These are phyloP conservation scores for Paraphaeosphaeria minitans DNA, from an alignment of 2,329 filamentous ascomycete species.

Conservation along the genomic window DNA sequence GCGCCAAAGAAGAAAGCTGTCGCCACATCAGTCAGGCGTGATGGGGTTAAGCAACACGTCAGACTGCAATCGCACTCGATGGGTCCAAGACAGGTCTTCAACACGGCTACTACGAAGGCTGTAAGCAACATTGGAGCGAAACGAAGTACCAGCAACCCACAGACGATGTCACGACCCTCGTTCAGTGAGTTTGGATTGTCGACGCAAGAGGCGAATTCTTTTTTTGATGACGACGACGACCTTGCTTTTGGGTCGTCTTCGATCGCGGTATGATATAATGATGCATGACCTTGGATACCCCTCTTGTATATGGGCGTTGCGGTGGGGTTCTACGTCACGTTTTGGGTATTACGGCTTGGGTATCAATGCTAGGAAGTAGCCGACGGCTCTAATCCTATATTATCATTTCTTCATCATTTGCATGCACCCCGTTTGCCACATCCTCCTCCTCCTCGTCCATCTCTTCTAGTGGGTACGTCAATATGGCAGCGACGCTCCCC, in stretches of 20 bases:
- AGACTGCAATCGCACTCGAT: background rate
- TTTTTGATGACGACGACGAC: slow-evolving; percentile 30
- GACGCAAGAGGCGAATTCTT: slow-evolving; percentile 32
- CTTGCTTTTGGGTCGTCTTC: slow-evolving; percentile 27
- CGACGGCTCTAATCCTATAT: slow-evolving; percentile 20
- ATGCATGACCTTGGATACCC: slow-evolving; percentile 14
- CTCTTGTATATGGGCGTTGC: background rate
- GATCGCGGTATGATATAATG: slow-evolving; percentile 18
- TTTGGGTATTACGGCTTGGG: slow-evolving; percentile 4
- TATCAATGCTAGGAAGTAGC: background rate
- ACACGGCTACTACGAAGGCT: background rate
- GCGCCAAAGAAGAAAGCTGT: background rate
- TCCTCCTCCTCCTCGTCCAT: slow-evolving; percentile 68
- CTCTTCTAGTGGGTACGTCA: slow-evolving; percentile 86
- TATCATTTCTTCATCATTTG: slow-evolving; percentile 31
- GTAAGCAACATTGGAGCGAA: background rate
- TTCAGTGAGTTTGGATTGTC: slow-evolving; percentile 30
- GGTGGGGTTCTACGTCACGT: background rate
- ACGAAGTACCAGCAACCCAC: background rate
- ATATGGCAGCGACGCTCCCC: slow-evolving; percentile 84
- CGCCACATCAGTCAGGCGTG: background rate
- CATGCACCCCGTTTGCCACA: slow-evolving; percentile 16
- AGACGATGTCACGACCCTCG: background rate
- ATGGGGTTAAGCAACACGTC: background rate
- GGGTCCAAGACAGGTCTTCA: background rate